These are phyloP conservation scores for Rhizopus microsporus DNA, from an alignment of 371 early-diverging fungal genomes.

Conservation along the genomic window DNA sequence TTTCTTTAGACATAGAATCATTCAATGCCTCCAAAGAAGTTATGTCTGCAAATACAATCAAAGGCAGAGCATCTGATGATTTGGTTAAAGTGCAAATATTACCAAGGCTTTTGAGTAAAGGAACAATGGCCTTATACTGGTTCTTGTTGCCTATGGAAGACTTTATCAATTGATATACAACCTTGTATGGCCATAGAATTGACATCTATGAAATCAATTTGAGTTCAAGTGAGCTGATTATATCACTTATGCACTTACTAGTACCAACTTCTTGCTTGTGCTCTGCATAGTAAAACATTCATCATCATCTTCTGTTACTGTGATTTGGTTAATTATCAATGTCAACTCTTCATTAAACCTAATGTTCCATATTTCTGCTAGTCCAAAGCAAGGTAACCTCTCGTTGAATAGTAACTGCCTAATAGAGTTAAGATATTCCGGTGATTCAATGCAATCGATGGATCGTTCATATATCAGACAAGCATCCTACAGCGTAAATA, in stretches of 20 bases:
- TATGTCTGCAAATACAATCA: constrained; percentile 9
- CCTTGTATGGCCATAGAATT: constrained; percentile 28
- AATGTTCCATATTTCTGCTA: constrained; percentile 16
- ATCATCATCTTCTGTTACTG: constrained; percentile 12
- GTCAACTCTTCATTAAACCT: constrained; percentile 10
- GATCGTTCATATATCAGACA: constrained; percentile 4
- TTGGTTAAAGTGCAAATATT: constrained; percentile 6
- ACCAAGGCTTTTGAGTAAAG: constrained; percentile 18
- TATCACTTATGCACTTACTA: neutral
- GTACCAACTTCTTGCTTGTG: neutral
- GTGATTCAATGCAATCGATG: neutral
- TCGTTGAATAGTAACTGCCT: neutral
- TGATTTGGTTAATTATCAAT: constrained; percentile 21
- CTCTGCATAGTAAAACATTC: constrained; percentile 5
- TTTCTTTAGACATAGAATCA: constrained; percentile 3
- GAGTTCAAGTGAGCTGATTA: neutral
- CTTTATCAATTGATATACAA: constrained; percentile 14
- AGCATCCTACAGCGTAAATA: neutral
- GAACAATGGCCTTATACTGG: constrained; percentile 25
- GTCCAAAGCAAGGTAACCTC: constrained; percentile 6
- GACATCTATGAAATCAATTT: constrained; percentile 17
- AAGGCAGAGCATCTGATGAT: constrained; percentile 1
- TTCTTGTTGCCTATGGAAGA: constrained; percentile 23
- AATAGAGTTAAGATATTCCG: neutral
- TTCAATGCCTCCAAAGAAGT: neutral